Conservation (phyloP, 495 filamentous ascomycete species). For the Penicillium nucicola region DNA sequence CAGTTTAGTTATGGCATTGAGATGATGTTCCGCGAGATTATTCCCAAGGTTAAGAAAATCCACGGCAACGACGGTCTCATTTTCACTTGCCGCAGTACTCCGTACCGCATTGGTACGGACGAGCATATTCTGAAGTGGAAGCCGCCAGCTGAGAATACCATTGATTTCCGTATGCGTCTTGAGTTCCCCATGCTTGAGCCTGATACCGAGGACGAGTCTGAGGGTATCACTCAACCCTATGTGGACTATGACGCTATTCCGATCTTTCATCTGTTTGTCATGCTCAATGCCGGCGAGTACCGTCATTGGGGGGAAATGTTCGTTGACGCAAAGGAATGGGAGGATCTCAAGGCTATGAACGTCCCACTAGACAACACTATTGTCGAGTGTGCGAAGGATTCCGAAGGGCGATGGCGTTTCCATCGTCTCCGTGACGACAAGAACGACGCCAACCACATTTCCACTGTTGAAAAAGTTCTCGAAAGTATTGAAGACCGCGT, state of each 20-base stretch:
- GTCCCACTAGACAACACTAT: slow-evolving; percentile 77
- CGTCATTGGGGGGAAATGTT: slow-evolving; percentile 60
- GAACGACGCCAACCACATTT: slow-evolving; percentile 81
- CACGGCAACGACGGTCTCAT: slow-evolving; percentile 97
- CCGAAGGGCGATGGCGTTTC: slow-evolving; percentile 71
- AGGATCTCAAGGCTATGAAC: slow-evolving; percentile 64
- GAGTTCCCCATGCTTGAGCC: slow-evolving; percentile 72
- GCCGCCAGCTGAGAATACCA: slow-evolving; percentile 82
- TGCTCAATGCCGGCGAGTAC: slow-evolving; percentile 57
- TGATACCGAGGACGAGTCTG: slow-evolving; percentile 61
- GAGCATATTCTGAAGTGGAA: slow-evolving; percentile 97
- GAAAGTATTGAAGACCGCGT: slow-evolving; percentile 77
- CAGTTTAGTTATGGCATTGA: slow-evolving; percentile 84
- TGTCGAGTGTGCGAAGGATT: slow-evolving; percentile 82
- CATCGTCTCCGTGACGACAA: slow-evolving; percentile 91
- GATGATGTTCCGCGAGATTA: slow-evolving; percentile 82
- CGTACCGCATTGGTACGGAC: slow-evolving; percentile 88
- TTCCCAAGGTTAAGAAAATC: slow-evolving; percentile 66
- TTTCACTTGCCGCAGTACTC: slow-evolving; percentile 84
- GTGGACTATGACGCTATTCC: slow-evolving; percentile 61
- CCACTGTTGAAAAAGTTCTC: slow-evolving; percentile 73
- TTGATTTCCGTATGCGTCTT: slow-evolving; percentile 82
- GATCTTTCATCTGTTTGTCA: slow-evolving; percentile 56
- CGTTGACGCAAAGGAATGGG: slow-evolving; percentile 78
- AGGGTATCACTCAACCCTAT: slow-evolving; percentile 51